These are phyloP conservation scores for Spathaspora passalidarum DNA, from an alignment of 805 yeast genomes.

Conservation along the genomic window DNA sequence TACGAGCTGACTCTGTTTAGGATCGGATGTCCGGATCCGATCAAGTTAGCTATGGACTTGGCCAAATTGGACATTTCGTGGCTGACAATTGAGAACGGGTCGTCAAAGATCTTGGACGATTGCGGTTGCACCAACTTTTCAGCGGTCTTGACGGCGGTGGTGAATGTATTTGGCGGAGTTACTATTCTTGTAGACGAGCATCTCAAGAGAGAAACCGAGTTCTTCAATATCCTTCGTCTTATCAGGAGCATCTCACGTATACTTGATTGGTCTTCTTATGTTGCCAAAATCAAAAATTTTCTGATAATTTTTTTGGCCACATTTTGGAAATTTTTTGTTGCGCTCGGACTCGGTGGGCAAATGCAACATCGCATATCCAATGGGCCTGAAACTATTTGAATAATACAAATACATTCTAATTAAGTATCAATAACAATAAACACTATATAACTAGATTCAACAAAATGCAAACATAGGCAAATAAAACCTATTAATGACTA, in stretches of 20 bases:
- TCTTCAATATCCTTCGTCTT: neutral
- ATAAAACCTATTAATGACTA: too few species aligned
- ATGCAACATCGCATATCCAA: too few species aligned
- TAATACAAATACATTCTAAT: too few species aligned
- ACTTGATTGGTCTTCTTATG: neutral
- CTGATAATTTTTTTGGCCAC: neutral
- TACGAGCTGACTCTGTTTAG: constrained; percentile 89
- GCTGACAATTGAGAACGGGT: constrained; percentile 88
- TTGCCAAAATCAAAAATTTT: neutral
- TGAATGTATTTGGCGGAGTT: constrained; percentile 18
- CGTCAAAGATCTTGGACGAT: constrained; percentile 48
- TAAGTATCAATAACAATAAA: too few species aligned
- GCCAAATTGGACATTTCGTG: constrained; percentile 91
- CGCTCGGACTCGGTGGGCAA: too few species aligned
- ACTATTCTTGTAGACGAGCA: neutral
- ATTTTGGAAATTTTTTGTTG: too few species aligned
- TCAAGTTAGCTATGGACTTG: constrained; percentile 75
- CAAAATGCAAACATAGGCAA: too few species aligned
- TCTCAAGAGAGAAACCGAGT: neutral
- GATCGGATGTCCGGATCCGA: constrained; percentile 93
- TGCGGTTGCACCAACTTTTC: constrained; percentile 70
- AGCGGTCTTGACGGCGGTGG: constrained; percentile 67
- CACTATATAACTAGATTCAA: too few species aligned
- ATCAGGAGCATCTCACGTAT: neutral
- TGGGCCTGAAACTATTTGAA: too few species aligned